These are phyloP conservation scores for Cinnamomum chago DNA, from an alignment of 164 flowering plant species.

Conservation along the genomic window DNA sequence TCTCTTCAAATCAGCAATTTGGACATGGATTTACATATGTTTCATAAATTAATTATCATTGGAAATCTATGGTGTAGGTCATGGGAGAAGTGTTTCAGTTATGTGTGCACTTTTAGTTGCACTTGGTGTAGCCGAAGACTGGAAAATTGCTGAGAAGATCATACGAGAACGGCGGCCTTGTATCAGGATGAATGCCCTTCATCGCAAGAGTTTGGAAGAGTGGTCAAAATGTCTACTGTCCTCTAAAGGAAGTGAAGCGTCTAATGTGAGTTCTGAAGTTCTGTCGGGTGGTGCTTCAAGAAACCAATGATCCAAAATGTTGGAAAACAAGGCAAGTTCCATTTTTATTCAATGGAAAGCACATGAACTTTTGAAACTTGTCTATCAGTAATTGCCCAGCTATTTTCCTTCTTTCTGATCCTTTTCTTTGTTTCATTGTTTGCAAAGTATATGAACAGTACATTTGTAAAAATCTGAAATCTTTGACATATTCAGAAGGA, in stretches of 20 bases:
- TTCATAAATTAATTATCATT: too few relatives aligned
- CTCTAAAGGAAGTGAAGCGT: conserved; percentile 24
- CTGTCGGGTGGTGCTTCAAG: conserved; percentile 6
- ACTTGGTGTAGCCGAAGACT: conserved; percentile 68
- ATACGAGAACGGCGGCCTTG: conserved; percentile 58
- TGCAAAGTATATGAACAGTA: too few relatives aligned
- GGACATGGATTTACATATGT: too few relatives aligned
- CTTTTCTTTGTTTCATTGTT: too few relatives aligned
- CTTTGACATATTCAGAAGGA: too few relatives aligned
- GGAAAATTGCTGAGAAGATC: conserved; percentile 74
- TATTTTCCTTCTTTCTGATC: too few relatives aligned
- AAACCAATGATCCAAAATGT: conserved; percentile 9
- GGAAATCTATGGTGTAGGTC: conserved; percentile 38
- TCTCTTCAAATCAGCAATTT: too few relatives aligned
- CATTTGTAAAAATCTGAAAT: too few relatives aligned
- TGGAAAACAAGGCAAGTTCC: not conserved
- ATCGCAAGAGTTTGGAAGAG: conserved; percentile 68
- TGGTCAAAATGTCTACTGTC: conserved; percentile 71
- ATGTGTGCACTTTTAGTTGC: conserved; percentile 79
- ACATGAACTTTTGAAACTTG: not conserved
- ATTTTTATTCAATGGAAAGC: not conserved
- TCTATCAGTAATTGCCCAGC: too few relatives aligned
- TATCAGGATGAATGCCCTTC: conserved; percentile 69
- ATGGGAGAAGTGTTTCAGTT: conserved; percentile 94
- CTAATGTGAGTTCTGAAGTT: conserved; percentile 24